Conservation (phyloP, 2,329 filamentous ascomycete species). For the Neobulgaria alba region DNA sequence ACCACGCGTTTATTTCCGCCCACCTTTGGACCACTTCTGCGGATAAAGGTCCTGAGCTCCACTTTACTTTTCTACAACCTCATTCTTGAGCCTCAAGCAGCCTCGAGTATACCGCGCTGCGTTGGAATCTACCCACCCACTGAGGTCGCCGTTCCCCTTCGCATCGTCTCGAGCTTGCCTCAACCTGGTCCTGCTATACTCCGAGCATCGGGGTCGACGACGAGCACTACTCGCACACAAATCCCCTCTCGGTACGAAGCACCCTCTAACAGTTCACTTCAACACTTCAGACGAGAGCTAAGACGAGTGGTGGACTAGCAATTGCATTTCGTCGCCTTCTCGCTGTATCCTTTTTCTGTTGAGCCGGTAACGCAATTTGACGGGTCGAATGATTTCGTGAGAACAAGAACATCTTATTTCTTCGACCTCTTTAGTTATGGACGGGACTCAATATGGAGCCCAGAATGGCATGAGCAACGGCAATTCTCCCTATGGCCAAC, state of each 20-base stretch:
- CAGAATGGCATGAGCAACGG: slow-evolving; percentile 24
- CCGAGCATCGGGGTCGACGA: too few relatives aligned
- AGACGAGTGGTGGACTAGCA: not conserved
- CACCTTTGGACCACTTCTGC: slow-evolving; percentile 4
- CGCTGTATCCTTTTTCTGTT: not conserved
- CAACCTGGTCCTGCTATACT: too few relatives aligned
- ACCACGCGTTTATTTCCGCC: slow-evolving; percentile 22
- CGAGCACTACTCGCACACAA: too few relatives aligned
- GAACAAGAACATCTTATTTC: not conserved
- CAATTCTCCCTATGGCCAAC: slow-evolving; percentile 21
- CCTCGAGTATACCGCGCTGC: slow-evolving; percentile 2
- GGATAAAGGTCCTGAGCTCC: slow-evolving; percentile 6
- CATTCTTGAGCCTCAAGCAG: slow-evolving; percentile 5
- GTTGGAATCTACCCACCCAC: too few relatives aligned
- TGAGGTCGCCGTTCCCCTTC: too few relatives aligned
- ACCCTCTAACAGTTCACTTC: not conserved
- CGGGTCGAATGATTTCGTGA: slow-evolving; percentile 7
- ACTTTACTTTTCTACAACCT: slow-evolving; percentile 6
- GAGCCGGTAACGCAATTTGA: not conserved
- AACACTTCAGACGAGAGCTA: not conserved
- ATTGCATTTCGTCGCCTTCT: not conserved
- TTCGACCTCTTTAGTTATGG: slow-evolving; percentile 20
- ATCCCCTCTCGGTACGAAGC: not conserved
- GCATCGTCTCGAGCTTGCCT: too few relatives aligned
- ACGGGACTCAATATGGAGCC: slow-evolving; percentile 23